Evolutionary conservation across 441 rosid genomes (phyloP), one percentile per base, ranked within the genome.

Genomic region (Adansonia rubrostipa): DNA sequence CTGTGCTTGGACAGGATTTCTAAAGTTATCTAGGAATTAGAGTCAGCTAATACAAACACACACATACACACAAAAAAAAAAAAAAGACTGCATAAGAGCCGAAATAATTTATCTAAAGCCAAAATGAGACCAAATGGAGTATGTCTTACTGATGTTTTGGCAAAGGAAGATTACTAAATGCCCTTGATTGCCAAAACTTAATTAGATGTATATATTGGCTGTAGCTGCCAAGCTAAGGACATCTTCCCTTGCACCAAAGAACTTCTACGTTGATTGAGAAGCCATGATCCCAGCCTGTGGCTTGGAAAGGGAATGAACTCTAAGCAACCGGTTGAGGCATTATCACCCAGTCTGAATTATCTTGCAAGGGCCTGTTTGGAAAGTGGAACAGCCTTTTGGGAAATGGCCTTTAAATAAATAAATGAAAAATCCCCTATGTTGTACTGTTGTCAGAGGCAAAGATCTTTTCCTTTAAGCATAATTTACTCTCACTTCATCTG

Each of bases 221-320:
- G 45, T 45, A 69, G 73, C 57, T 69, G 44, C 73, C 73, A 45
- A 22, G 11, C 15, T 44, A 63, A 33, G 67, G 45, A 15, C 45
- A 14, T 63, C 19, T 63, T 7, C 6, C 42, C 47, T 63, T 63
- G 20, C 19, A 6, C 36, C 19, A 33, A n/a, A 36, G 19, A 63
- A 63, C 19, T 63, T 63, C 17, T 70, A 6, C 24, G 60, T 11
- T 24, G 44, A 24, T 24, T 7, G 74, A 70, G 60, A 70, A 50
- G 60, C 74, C 19, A 24, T 7, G 58, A 50, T 50, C 22, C 9
- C 2, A 24, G 74, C 60, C 74, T 68, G 3, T 47, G 53, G 36
- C 54, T 69, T 13, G 19, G 57, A 51, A 70, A 50, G 11, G 60
- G 47, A 14, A 51, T 51, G 36, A 68, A 14, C 60, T 70, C 36